Evolutionary conservation across 225 moss, liverwort and hornwort species (phyloP).

Genomic region (Ulota crispa): DNA sequence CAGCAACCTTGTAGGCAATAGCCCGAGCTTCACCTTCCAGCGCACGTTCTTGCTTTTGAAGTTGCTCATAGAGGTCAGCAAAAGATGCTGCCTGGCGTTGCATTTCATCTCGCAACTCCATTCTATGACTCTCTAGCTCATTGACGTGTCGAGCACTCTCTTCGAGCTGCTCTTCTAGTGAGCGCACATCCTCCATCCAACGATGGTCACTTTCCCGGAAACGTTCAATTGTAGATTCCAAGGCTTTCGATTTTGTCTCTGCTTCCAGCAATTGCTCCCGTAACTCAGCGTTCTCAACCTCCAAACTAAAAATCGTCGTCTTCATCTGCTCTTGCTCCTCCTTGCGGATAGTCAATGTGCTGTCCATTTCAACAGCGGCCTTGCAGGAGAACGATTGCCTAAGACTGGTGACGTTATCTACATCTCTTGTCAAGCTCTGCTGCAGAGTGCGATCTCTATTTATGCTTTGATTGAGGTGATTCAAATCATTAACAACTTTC

Average conservation of each 20-base stretch:
- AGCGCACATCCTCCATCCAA: constrained; percentile 46
- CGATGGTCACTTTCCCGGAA: constrained; percentile 33
- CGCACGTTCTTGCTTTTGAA: constrained; percentile 44
- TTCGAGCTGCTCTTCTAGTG: constrained; percentile 47
- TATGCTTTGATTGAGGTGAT: constrained; percentile 43
- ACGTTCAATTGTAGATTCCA: constrained; percentile 44
- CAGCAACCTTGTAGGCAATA: constrained; percentile 41
- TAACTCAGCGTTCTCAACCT: constrained; percentile 48
- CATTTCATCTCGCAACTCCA: constrained; percentile 51
- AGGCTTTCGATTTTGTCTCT: constrained; percentile 37
- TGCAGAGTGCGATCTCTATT: constrained; percentile 43
- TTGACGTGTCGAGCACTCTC: constrained; percentile 44
- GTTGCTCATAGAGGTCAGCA: constrained; percentile 51
- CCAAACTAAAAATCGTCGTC: constrained; percentile 43
- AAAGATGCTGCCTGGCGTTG: constrained; percentile 56
- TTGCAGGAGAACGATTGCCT: constrained; percentile 55
- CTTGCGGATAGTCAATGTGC: constrained; percentile 36
- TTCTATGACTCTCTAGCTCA: constrained; percentile 50
- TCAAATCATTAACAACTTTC: constrained; percentile 50
- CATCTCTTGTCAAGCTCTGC: constrained; percentile 47
- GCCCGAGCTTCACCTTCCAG: constrained; percentile 48
- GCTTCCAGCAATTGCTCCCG: constrained; percentile 51
- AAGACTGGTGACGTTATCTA: constrained; percentile 41
- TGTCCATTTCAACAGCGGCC: constrained; percentile 33
- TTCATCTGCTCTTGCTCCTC: constrained; percentile 59